Evolutionary conservation across 1,139 yeast species (phyloP).

Genomic region (Nakaseomyces bracarensis): DNA sequence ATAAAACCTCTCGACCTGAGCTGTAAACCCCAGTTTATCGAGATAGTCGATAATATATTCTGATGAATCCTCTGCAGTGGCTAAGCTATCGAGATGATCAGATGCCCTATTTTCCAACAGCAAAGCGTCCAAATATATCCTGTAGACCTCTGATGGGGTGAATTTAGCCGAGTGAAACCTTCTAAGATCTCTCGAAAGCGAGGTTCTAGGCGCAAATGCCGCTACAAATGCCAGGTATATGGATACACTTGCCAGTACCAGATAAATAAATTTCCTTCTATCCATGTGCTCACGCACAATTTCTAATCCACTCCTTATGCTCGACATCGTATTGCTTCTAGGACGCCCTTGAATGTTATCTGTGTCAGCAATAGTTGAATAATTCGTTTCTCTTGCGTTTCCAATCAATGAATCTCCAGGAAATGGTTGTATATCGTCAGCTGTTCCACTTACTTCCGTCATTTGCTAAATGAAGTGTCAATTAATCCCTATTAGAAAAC

Average conservation of each 20-base stretch:
- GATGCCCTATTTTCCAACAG: slow-evolving; percentile 37
- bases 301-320: slow-evolving; percentile 27
- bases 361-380: background rate
- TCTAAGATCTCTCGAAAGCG: slow-evolving; percentile 73
- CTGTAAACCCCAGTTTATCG: slow-evolving; percentile 40
- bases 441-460: background rate
- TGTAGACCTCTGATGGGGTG: slow-evolving; percentile 55
- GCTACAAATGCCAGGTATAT: slow-evolving; percentile 46
- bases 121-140: slow-evolving; percentile 38
- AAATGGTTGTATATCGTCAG: slow-evolving; percentile 1
- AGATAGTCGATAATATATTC: slow-evolving; percentile 27
- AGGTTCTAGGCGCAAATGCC: slow-evolving; percentile 79
- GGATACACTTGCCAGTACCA: slow-evolving; percentile 23
- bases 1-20: slow-evolving; percentile 49
- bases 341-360: background rate
- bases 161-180: slow-evolving; percentile 59
- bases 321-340: slow-evolving; percentile 24
- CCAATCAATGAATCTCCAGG: slow-evolving; percentile 1
- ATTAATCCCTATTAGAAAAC: background rate
- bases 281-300: slow-evolving; percentile 47
- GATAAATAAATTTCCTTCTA: slow-evolving; percentile 47
- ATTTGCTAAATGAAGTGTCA: background rate
- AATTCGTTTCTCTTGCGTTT: background rate
- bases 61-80: slow-evolving; percentile 7
- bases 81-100: slow-evolving; percentile 38